A percentile compares a stretch with the other conserved stretches of the same genome.
These are phyloP conservation scores for Straminergon stramineum DNA, from an alignment of 225 moss, liverwort and hornwort species.

Conservation along the genomic window DNA sequence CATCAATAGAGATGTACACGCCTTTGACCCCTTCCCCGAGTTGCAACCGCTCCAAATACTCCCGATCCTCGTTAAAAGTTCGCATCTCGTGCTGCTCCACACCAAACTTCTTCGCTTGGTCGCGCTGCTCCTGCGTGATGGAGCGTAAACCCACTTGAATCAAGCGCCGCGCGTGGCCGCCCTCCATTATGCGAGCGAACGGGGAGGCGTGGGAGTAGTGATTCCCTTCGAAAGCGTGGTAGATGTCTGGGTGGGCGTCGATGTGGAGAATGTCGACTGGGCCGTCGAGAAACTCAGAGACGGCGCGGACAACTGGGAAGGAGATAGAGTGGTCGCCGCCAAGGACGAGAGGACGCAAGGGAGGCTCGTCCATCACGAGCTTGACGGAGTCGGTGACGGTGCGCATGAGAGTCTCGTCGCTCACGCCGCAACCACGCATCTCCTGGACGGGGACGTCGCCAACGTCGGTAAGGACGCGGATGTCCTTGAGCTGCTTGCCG, in stretches of 20 bases:
- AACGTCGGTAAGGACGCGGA: conserved; percentile 75
- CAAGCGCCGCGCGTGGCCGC: conserved; percentile 74
- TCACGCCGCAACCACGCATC: conserved; percentile 84
- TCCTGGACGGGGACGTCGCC: conserved; percentile 95
- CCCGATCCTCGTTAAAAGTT: conserved; percentile 57
- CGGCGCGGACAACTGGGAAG: conserved; percentile 74
- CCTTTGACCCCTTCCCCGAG: conserved; percentile 90
- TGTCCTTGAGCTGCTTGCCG: conserved; percentile 74
- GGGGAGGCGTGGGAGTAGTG: conserved; percentile 87
- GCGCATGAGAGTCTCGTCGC: conserved; percentile 70
- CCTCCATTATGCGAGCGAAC: conserved; percentile 98
- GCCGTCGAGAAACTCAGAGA: conserved; percentile 75
- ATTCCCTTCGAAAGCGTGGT: conserved; percentile 83
- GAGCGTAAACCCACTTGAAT: conserved; percentile 90
- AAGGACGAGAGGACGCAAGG: conserved; percentile 73
- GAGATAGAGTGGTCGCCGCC: conserved; percentile 99
- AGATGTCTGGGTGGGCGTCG: conserved; percentile 96
- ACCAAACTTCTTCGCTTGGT: conserved; percentile 81
- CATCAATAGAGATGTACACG: conserved; percentile 85
- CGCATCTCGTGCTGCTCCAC: conserved; percentile 99
- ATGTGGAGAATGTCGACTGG: conserved; percentile 90
- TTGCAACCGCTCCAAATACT: conserved; percentile 49
- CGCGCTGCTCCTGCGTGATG: conserved; percentile 83
- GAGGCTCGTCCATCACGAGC: conserved; percentile 82
- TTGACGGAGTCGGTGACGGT: conserved; percentile 79